These are phyloP conservation scores for Trametes cubensis DNA, from an alignment of 768 basidiomycete species.

Conservation along the genomic window DNA sequence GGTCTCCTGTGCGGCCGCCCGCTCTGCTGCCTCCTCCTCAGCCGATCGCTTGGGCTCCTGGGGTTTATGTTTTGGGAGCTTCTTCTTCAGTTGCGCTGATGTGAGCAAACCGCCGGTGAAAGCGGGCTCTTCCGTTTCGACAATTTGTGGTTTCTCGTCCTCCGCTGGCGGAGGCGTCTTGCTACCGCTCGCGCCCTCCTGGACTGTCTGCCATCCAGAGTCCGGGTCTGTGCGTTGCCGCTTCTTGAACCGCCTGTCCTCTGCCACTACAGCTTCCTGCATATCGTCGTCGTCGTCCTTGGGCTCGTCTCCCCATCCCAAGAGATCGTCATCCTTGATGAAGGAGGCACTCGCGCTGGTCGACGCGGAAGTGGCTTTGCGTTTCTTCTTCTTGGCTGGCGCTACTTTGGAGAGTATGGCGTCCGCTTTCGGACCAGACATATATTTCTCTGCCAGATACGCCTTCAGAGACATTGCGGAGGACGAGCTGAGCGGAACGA, in stretches of 20 bases:
- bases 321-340: slow-evolving; percentile 66
- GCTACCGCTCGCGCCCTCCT: slow-evolving; percentile 48
- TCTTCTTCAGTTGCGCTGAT: slow-evolving; percentile 72
- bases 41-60: slow-evolving; percentile 36
- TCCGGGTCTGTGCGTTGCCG: slow-evolving; percentile 54
- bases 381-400: slow-evolving; percentile 74
- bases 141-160: slow-evolving; percentile 70
- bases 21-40: slow-evolving; percentile 53
- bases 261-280: slow-evolving; percentile 67
- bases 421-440: slow-evolving; percentile 96
- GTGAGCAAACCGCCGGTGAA: slow-evolving; percentile 81
- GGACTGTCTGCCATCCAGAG: slow-evolving; percentile 71
- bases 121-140: slow-evolving; percentile 48
- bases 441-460: slow-evolving; percentile 90
- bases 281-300: slow-evolving; percentile 62
- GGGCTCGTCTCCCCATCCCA: slow-evolving; percentile 56
- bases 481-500: not conserved
- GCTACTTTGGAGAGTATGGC: slow-evolving; percentile 79
- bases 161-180: slow-evolving; percentile 54
- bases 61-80: slow-evolving; percentile 46
- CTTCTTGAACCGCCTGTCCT: slow-evolving; percentile 79
- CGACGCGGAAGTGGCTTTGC: slow-evolving; percentile 46
- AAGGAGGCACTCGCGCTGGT: slow-evolving; percentile 36
- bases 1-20: slow-evolving; percentile 78
- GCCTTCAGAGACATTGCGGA: slow-evolving; percentile 56